Base-by-base conservation (phyloP, 495 filamentous ascomycete species). In the Penicillium pancosmium region DNA sequence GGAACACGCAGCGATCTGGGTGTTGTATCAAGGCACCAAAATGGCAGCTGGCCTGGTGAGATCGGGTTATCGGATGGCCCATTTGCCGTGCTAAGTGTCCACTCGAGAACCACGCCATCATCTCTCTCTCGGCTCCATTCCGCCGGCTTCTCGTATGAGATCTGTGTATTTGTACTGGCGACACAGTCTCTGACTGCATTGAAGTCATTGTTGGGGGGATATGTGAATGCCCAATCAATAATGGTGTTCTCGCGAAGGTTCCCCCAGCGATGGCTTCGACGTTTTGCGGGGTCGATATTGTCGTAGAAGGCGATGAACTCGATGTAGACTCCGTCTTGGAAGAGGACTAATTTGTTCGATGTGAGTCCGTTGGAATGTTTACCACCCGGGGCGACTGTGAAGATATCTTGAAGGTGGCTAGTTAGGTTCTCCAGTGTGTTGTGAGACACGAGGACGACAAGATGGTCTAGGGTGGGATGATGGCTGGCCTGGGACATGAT, bases 221-320 rank as follows among this genome's bases (percentile, higher is more conserved):
- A 55, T 10, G 65, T 68, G 49, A 68, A 62, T n/a, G 65, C 65
- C 65, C 65, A 68, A 54, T 68, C 65, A 31, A 68, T 62, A 31
- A 68, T 57, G 2, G 53, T 68, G 34, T 52, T 50, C 46, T 64
- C 65, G 12, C 47, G 59, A 4, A 54, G 55, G 6, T 62, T 64
- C 38, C 65, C 65, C 65, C 65, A 68, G 40, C 65, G 65, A 57
- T 68, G 65, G 1, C 56, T 44, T 3, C 47, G 54, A 43, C 65
- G 61, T 5, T 11, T 38, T 43, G 61, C 62, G 8, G 63, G 59
- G 36, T 62, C 59, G 15, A 57, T 25, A 5, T 60, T 50, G 19
- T 59, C 53, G 36, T 56, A 59, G 41, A 66, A 66, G 16, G 63
- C 63, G 16, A 66, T 66, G 13, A 66, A 54, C 25, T 63, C 64